A percentile compares a stretch with the other conserved stretches of the same genome.
phyloP scores from a whole-genome alignment of 176 grass and related monocot species.

The Cocos nucifera region DNA sequence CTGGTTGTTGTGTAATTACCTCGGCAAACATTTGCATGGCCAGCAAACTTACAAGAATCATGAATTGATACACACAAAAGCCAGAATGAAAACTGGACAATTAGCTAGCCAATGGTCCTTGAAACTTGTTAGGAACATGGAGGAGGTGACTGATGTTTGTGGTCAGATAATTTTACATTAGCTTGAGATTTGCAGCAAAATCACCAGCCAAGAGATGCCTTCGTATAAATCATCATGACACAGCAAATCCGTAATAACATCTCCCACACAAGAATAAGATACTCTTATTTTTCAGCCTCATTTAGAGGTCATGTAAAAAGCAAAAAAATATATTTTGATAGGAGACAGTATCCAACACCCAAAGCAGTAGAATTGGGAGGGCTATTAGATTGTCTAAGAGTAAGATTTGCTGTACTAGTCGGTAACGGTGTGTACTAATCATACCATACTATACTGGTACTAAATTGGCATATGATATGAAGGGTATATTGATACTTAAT shows the following conservation, averaged over 20 bases:
- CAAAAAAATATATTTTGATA: neutral
- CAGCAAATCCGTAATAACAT: conserved; percentile 4
- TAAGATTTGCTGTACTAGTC: too few relatives aligned
- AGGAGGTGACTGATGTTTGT: conserved; percentile 74
- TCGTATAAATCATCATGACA: neutral
- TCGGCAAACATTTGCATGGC: too few relatives aligned
- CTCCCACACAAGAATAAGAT: conserved; percentile 28
- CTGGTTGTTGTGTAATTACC: too few relatives aligned
- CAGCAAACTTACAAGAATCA: too few relatives aligned
- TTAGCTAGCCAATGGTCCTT: conserved; percentile 38
- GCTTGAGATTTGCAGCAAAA: too few relatives aligned
- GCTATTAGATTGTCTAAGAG: too few relatives aligned
- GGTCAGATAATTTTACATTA: conserved; percentile 63
- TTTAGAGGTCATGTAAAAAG: neutral
- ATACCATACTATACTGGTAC: too few relatives aligned
- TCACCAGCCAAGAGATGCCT: conserved; percentile 66
- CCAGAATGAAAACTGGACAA: neutral
- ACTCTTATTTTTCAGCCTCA: too few relatives aligned
- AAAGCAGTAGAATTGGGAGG: neutral
- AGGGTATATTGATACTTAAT: too few relatives aligned
- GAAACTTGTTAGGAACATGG: conserved; percentile 73
- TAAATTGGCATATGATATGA: too few relatives aligned
- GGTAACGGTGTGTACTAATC: too few relatives aligned
- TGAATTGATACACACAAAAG: too few relatives aligned
- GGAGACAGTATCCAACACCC: neutral